Evolutionary conservation across 371 early-diverging fungal species (phyloP), one percentile per base, ranked within the genome.

Genomic region (Mucor plumbeus): DNA sequence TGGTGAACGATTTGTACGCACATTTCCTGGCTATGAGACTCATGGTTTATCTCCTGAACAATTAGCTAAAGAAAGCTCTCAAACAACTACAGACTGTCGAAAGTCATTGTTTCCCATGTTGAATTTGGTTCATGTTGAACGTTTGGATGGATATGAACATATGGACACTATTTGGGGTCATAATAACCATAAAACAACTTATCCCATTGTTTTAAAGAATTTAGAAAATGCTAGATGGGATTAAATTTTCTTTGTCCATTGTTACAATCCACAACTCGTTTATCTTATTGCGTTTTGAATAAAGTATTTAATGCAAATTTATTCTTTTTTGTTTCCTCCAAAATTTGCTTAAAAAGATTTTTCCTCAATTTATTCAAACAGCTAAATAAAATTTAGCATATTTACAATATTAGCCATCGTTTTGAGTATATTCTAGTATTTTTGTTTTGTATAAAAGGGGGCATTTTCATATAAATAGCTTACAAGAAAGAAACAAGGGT

Each of bases 111-210:
- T 74, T 17, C 75, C 81, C 1, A 73, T 70, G 72, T 67, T 84
- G 26, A 61, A 81, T 13, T 71, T 85, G n/a, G 75, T 80, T 13
- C 77, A 79, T 67, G 84, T 76, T 7, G 83, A 84, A 35, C 73
- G 76, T 19, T 71, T 86, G 15, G 80, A 83, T 14, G 83, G 77
- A 10, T 85, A 84, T 56, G 88, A 86, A 39, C 88, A 88, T 68
- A 80, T 88, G 85, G 88, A 88, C 68, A 79, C 81, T 17, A 74
- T 88, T 58, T 88, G 86, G 86, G 85, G 72, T 0, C 66, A 77
- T 39, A 64, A 80, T 53, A 80, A 77, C 34, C 61, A 64, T 47
- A 35, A 48, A n/a, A 80, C 80, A 10, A 80, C 80, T 1, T 80
- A 80, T 43, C 80, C 80, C 50, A 66, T 60, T 10, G 19, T 80